phyloP scores from a whole-genome alignment of 2,329 filamentous ascomycete genomes.

The Coleophoma crateriformis region DNA sequence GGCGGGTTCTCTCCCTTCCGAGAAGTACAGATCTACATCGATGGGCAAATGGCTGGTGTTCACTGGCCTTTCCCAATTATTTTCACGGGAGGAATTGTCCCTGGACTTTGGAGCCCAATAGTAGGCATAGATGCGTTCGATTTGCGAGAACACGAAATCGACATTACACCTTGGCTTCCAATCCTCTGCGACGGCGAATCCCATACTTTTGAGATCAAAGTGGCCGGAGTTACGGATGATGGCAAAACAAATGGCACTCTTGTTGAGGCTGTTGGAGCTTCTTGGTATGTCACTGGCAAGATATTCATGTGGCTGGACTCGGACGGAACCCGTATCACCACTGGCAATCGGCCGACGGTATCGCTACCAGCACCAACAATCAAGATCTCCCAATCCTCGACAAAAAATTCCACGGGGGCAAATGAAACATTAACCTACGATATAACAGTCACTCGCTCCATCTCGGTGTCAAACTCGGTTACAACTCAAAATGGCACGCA shows the following conservation, averaged over 20 bases:
- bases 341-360: slow-evolving; percentile 33
- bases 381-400: slow-evolving; percentile 41
- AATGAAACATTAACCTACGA: slow-evolving; percentile 57
- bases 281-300: slow-evolving; percentile 75
- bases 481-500: slow-evolving; percentile 38
- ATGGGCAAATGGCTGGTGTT: slow-evolving; percentile 66
- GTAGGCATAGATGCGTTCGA: slow-evolving; percentile 78
- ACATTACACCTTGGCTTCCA: slow-evolving; percentile 72
- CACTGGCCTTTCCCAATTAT: slow-evolving; percentile 79
- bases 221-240: slow-evolving; percentile 58
- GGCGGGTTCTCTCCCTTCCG: slow-evolving; percentile 69
- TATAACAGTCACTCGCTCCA: slow-evolving; percentile 46
- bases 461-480: slow-evolving; percentile 49
- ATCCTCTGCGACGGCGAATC: slow-evolving; percentile 57
- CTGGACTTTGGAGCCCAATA: slow-evolving; percentile 71
- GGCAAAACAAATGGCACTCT: slow-evolving; percentile 40
- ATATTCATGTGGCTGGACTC: slow-evolving; percentile 71
- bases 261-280: slow-evolving; percentile 51
- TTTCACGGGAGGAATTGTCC: slow-evolving; percentile 76
- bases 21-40: slow-evolving; percentile 72
- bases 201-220: slow-evolving; percentile 63
- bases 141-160: slow-evolving; percentile 73
- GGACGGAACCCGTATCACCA: slow-evolving; percentile 42
- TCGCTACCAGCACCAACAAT: slow-evolving; percentile 36
- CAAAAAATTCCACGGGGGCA: slow-evolving; percentile 39